phyloP scores from a whole-genome alignment of 1,284 basidiomycete genomes.

The Leccinum fallax region DNA sequence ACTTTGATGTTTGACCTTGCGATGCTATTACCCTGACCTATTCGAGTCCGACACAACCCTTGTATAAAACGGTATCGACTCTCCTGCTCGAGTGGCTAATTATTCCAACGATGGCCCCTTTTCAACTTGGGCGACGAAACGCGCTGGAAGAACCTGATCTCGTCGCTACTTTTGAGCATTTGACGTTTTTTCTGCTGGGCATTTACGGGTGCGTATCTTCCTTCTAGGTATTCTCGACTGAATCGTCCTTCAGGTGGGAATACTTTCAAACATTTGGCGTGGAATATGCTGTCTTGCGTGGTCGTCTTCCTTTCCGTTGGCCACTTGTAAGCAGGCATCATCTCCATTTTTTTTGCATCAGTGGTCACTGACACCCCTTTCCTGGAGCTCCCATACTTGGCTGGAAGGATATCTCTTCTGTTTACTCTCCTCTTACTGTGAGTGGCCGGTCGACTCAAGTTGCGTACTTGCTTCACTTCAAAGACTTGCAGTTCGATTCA shows the following conservation, averaged over 20 bases:
- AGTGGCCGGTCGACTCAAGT: neutral
- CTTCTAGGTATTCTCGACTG: neutral
- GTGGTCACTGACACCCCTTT: neutral
- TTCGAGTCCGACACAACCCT: neutral
- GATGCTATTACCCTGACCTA: neutral
- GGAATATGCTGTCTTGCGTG: constrained; percentile 23
- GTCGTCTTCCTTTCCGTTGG: constrained; percentile 26
- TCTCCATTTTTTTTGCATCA: neutral
- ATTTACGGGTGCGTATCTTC: constrained; percentile 14
- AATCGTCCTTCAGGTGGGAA: constrained; percentile 22
- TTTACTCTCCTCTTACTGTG: constrained; percentile 17
- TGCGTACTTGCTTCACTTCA: neutral
- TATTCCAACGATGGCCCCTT: neutral
- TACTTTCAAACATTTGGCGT: constrained; percentile 20
- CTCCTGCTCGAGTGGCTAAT: neutral
- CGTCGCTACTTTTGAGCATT: neutral
- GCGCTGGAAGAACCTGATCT: constrained; percentile 5
- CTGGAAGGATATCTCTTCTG: constrained; percentile 19
- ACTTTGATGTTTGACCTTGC: too few relatives aligned
- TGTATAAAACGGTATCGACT: neutral
- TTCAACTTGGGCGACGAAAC: constrained; percentile 11
- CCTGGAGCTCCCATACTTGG: constrained; percentile 24
- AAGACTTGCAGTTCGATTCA: constrained; percentile 9
- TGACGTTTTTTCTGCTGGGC: constrained; percentile 15
- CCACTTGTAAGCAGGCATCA: constrained; percentile 15